These are phyloP conservation scores for Globisporangium cederbergense DNA, from an alignment of 352 stramenopile genomes.

Conservation along the genomic window DNA sequence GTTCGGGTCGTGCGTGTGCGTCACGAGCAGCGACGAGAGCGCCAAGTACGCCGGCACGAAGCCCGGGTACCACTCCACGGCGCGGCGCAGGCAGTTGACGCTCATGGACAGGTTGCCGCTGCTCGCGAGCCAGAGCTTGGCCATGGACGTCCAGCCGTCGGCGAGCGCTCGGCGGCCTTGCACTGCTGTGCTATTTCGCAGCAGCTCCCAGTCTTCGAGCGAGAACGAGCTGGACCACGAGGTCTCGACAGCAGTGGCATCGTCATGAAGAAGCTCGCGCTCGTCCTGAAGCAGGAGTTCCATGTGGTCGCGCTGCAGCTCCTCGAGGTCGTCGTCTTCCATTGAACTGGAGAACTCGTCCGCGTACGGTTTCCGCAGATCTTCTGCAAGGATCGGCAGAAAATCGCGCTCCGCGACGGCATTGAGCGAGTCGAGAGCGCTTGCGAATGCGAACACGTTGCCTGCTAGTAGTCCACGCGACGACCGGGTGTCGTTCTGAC, in stretches of 20 bases:
- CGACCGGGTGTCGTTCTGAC: background rate
- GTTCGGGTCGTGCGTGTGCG: conserved; percentile 13
- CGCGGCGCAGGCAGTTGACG: conserved; percentile 29
- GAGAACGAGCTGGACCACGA: conserved; percentile 19
- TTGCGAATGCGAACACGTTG: conserved; percentile 6
- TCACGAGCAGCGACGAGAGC: conserved; percentile 15
- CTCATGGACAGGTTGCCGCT: conserved; percentile 12
- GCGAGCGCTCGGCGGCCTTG: conserved; percentile 16
- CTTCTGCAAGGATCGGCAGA: background rate
- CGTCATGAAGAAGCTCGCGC: conserved; percentile 9
- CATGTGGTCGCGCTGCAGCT: conserved; percentile 12
- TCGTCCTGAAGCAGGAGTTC: conserved; percentile 17
- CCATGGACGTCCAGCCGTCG: conserved; percentile 20
- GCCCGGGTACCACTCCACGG: conserved; percentile 21
- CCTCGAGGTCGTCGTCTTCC: conserved; percentile 6
- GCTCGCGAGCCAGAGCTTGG: conserved; percentile 11
- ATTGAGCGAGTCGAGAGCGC: conserved; percentile 4
- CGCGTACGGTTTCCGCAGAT: conserved; percentile 3
- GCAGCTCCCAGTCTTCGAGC: conserved; percentile 18
- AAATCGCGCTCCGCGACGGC: background rate
- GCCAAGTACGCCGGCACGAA: conserved; percentile 24
- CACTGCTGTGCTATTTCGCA: conserved; percentile 12
- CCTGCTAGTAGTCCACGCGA: background rate
- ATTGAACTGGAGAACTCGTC: conserved; percentile 9
- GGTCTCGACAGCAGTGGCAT: conserved; percentile 2